Evolutionary conservation across 139 green algal genomes (phyloP).

Genomic region (Gonium pectorale): DNA sequence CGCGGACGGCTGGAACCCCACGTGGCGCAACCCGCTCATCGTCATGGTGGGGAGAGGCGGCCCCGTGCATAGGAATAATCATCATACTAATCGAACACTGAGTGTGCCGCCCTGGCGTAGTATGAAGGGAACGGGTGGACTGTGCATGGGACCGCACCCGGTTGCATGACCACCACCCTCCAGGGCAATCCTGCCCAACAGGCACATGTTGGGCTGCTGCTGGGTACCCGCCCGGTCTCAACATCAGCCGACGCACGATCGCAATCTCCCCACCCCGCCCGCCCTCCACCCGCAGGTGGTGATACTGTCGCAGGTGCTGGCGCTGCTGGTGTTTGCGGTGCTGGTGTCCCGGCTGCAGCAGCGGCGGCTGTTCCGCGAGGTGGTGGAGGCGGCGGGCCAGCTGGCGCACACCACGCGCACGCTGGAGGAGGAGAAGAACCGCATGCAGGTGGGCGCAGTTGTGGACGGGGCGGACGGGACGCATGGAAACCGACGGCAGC

Average conservation of each 20-base stretch:
- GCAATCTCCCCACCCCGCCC: neutral
- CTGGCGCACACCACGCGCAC: constrained; percentile 31
- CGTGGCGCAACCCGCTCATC: constrained; percentile 21
- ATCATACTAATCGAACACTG: no score
- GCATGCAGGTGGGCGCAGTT: constrained; percentile 41
- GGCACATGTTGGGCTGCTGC: no score
- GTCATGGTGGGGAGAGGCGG: constrained; percentile 14
- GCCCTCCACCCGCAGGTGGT: neutral
- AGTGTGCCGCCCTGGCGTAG: no score
- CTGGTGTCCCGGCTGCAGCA: constrained; percentile 29
- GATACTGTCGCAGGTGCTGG: constrained; percentile 8
- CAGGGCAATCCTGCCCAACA: no score
- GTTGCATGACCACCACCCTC: no score
- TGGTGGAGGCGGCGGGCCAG: constrained; percentile 19
- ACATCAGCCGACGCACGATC: no score
- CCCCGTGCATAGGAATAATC: neutral
- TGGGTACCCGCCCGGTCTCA: no score
- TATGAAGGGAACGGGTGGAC: no score
- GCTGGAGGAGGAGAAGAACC: constrained; percentile 47
- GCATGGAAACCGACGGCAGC: no score
- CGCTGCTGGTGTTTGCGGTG: constrained; percentile 24
- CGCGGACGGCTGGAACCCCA: constrained; percentile 28
- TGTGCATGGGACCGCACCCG: no score
- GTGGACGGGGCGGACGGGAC: no score
- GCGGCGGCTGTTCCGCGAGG: constrained; percentile 22